Evolutionary conservation across 164 flowering plant species (phyloP), one percentile per base, ranked within the genome.

Genomic region (Cinnamomum micranthum): DNA sequence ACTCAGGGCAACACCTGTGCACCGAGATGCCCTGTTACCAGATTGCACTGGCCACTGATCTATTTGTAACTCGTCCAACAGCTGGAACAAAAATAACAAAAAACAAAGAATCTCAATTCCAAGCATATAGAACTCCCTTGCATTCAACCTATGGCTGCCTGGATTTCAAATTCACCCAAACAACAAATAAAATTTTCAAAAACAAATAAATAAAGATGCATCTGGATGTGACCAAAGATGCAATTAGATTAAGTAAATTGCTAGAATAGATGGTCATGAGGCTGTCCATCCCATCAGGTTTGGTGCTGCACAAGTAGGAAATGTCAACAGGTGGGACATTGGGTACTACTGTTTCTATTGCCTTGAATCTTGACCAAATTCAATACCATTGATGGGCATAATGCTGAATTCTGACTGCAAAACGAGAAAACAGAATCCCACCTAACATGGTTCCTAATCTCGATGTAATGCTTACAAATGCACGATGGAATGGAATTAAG

Each of bases 1-100:
- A 82, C 89, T 91, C 75, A 95, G 71, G 20, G 99, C 99, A 77
- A 93, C 95, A 14, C 99, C 99, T 0, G 99, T 93, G 82, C 99
- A 93, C 73, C 99, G 78, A 10, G 81, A 80, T 6, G 92, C 80
- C 74, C 99, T 81, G 65, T 85, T 84, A 3, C 94, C 95, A 9
- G 95, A 90, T 51, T 79, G 77, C 76, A 93, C 91, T 6, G 94
- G 97, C 97, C 98, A 95, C 67, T 92, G 97, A 88, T 95, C 97
- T 28, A 87, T 84, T 73, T 90, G 90, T 79, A 93, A 77, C 72
- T 95, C 98, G 79, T 95, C 98, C 83, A 95, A 79, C 25, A 93
- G 71, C 99, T 95, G 76, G 65, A 86, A 78, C 47, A 7, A 31
- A 22, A 66, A 67, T 12, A 67, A 27, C 31, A 33, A 33, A 47